phyloP scores from a whole-genome alignment of 1,139 yeast species.

The Blastobotrys indianensis region DNA sequence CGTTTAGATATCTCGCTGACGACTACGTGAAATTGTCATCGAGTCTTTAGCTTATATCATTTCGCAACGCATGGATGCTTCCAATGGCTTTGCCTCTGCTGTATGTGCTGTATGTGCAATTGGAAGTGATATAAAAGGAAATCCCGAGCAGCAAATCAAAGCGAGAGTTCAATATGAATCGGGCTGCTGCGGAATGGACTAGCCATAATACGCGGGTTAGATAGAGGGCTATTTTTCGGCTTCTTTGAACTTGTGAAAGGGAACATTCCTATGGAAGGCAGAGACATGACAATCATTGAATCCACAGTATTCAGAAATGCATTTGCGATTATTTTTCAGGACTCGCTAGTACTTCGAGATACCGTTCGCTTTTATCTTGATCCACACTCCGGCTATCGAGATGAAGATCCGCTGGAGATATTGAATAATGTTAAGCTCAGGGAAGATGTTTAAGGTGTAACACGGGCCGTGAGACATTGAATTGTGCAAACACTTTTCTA shows the following conservation, averaged over 20 bases:
- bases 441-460: constrained; percentile 47
- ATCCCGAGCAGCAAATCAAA: too few relatives aligned
- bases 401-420: constrained; percentile 70
- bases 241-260: constrained; percentile 91
- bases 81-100: too few relatives aligned
- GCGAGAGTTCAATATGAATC: too few relatives aligned
- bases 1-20: too few relatives aligned
- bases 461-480: constrained; percentile 35
- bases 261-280: constrained; percentile 69
- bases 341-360: constrained; percentile 84
- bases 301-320: constrained; percentile 74
- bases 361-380: constrained; percentile 77
- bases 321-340: constrained; percentile 88
- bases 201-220: too few relatives aligned
- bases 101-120: too few relatives aligned
- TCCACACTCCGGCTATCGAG: constrained; percentile 52
- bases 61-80: too few relatives aligned
- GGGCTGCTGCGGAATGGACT: too few relatives aligned
- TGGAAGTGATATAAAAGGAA: too few relatives aligned
- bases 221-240: constrained; percentile 68
- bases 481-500: constrained; percentile 80
- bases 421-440: constrained; percentile 81
- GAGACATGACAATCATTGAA: constrained; percentile 82
- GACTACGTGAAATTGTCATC: too few relatives aligned
- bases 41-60: too few relatives aligned